Evolutionary conservation across 129 eudicot genomes (phyloP), one percentile per base, ranked within the genome.

Genomic region (Gnaphalium uliginosum): DNA sequence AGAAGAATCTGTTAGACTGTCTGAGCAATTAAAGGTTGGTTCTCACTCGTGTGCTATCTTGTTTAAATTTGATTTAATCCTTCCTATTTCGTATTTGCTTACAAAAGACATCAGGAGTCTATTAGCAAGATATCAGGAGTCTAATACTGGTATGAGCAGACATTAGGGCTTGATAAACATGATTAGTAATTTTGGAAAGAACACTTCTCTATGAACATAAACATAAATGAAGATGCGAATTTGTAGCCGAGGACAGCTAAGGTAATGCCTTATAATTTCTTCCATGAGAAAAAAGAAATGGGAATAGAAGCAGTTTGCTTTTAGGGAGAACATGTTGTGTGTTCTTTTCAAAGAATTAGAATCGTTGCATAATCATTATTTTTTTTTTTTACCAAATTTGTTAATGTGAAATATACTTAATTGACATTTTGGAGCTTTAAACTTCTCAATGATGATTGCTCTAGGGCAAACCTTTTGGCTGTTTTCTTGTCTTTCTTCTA

Each of bases 1-100:
- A 82, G 94, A 91, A 79, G 97, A 94, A 78, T 84, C 86, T 37
- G 76, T 88, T 14, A 84, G 83, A 77, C 94, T 94, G 59, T 76
- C 89, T 17, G 84, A 77, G 73, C 88, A 71, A 81, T 78, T 94
- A 73, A 83, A 89, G 94, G 99, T 90, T 60, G 24, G 68, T 72
- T 56, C 71, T 25, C 30, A 19, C 72, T 29, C 73, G 17, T 63
- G 32, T 51, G 26, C 37, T 33, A 23, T 51, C 29, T 70, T 30
- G 66, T 5, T 5, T 60, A 60, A 59, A n/a, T 43, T 61, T 1
- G 21, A 25, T 62, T 54, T 29, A 63, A 37, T 53, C 48, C 17
- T 67, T 50, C 11, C 13, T 35, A 61, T 22, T 61, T 37, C 50
- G 64, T 64, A 30, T 64, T 11, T 64, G 48, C 33, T 75, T 43